Evolutionary conservation across 163 green algal species (phyloP), one percentile per base, ranked within the genome.

Genomic region (Prototheca wickerhamii): DNA sequence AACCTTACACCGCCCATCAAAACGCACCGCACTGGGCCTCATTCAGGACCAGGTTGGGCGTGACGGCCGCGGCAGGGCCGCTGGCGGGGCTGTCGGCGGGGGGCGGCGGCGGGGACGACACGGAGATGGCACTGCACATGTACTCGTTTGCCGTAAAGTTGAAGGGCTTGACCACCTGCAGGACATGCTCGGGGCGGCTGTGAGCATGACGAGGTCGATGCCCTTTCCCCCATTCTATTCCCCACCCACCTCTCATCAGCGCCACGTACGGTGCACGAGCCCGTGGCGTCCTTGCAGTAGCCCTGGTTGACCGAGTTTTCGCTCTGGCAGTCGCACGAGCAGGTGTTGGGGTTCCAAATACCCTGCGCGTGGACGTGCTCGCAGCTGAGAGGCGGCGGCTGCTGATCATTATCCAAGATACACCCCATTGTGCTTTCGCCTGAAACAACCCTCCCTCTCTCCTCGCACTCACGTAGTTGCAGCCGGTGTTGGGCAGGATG

Each of bases 271-370:
- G 68, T 75, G 68, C 68, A 75, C 18, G 51, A 51, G 30, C 68
- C 68, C 23, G 4, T 40, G 30, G 40, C 55, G 32, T 69, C 68
- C 29, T 29, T 25, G 63, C 68, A 75, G 63, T 69, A 75, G 0
- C 68, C 68, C 0, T 23, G 52, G 17, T 42, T 46, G 30, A 49
- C 65, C 50, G 63, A 55, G 12, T 58, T 37, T 52, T 65, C 61
- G 58, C 62, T 65, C 49, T 65, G 61, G 68, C 68, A 75, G 28
- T 40, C 23, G 61, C 68, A 75, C 50, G 50, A 42, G 58, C 68
- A 75, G 8, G 25, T 17, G 7, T 49, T 32, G 42, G 40, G 35
- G 60, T 67, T 46, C 42, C 65, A 73, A 26, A 52, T 66, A 31
- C 66, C 66, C 59, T 67, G 43, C 53, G 44, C 35, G 29, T n/a